These are phyloP conservation scores for Talaromyces proteolyticus DNA, from an alignment of 495 filamentous ascomycete species.

Conservation along the genomic window DNA sequence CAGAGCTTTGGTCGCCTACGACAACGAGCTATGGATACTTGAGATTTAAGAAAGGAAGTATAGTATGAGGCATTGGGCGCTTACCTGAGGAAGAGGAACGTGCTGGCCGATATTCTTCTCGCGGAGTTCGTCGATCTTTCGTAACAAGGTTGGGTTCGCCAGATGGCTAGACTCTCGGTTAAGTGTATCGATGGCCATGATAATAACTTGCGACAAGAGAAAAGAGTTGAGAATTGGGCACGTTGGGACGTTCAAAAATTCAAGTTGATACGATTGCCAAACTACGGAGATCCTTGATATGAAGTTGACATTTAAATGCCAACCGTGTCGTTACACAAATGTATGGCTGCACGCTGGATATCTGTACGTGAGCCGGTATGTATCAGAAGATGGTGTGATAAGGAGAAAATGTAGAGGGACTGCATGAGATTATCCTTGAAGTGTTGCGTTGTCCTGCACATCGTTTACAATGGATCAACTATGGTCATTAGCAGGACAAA, in stretches of 20 bases:
- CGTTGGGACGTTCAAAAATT: background rate
- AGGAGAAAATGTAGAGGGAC: background rate
- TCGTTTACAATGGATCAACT: background rate
- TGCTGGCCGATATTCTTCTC: conserved; percentile 2
- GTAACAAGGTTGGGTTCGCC: background rate
- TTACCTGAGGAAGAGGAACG: conserved; percentile 1
- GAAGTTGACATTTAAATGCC: background rate
- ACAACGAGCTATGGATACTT: conserved; percentile 25
- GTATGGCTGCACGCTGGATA: background rate
- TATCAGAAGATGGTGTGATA: background rate
- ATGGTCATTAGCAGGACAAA: background rate
- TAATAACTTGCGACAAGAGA: background rate
- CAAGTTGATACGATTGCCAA: background rate
- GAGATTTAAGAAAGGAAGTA: background rate
- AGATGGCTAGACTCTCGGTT: background rate
- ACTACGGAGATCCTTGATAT: background rate
- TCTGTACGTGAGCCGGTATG: background rate
- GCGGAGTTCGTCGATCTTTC: conserved; percentile 1
- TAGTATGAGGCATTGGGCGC: background rate
- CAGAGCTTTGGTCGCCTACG: conserved; percentile 36
- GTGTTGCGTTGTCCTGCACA: background rate
- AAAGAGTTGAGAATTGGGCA: background rate
- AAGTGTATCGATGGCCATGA: background rate
- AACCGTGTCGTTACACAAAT: background rate
- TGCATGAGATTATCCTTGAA: background rate